Base-by-base conservation (phyloP, 2,329 filamentous ascomycete genomes). In the Colletotrichum orchidophilum region DNA sequence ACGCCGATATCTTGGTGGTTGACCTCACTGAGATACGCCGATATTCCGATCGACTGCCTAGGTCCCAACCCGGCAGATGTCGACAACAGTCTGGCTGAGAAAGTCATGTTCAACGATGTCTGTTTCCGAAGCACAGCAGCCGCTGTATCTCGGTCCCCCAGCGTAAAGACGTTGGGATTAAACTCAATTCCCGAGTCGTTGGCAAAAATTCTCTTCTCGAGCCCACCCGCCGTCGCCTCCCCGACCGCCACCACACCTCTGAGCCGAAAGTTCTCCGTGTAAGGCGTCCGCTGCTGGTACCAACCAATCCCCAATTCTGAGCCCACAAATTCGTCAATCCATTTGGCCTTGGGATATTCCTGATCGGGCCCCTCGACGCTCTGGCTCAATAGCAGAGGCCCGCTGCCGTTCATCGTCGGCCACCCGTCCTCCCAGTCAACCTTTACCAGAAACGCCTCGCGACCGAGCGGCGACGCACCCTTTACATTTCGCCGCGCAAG, bases 51-150 rank as follows among this genome's bases (percentile, higher is more conserved):
- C 6, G 75, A 75, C 42, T 79, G 75, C 3, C 69, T 64, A 2
- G 72, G 66, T 1, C 74, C 75, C 1, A 78, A 55, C 2, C 64
- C 67, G 15, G 68, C 71, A 1, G 70, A 50, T 1, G 72, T 75
- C 1, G 69, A 53, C 8, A 74, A 39, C 24, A 76, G 33, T 8
- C 67, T 76, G 12, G 76, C 76, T 1, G 76, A 72, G 29, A 77
- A 79, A 1, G 77, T 78, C 76, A 79, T 79, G 61, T 80, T 80
- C 39, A 78, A 35, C 8, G 75, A 78, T 29, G 73, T 77, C 62
- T 79, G 77, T 66, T 79, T 80, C 5, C 74, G 75, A 8, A 80
- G 67, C 4, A 79, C 35, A 5, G 77, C 77, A 7, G 76, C 75
- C 0, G 78, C 76, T 1, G 75, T 78, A n/a, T 79, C 78, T 13